Conservation (phyloP, 2,329 filamentous ascomycete species). For the Alternaria brassicae region DNA sequence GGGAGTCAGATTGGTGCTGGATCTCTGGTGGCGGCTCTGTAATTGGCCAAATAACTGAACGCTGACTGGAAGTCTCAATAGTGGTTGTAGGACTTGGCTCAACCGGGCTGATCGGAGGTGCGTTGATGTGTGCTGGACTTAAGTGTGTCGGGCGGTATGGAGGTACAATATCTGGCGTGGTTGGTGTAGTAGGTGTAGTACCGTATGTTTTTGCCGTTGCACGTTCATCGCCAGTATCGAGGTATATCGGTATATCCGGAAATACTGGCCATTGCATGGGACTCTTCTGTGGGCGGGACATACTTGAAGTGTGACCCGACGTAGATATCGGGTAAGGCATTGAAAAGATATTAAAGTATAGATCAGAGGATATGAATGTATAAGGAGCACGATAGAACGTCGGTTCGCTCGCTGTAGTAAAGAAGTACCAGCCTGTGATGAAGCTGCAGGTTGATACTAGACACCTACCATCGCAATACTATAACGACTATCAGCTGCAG, state of each 20-base stretch:
- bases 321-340: constrained; percentile 29
- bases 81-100: constrained; percentile 26
- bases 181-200: constrained; percentile 31
- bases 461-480: constrained; percentile 20
- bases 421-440: constrained; percentile 11
- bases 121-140: neutral
- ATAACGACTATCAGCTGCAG: constrained; percentile 24
- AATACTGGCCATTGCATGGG: constrained; percentile 28
- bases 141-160: constrained; percentile 7
- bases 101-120: neutral
- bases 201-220: constrained; percentile 24
- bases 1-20: neutral
- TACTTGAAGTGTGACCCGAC: constrained; percentile 3
- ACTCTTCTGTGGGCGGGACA: constrained; percentile 13
- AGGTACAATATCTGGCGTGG: constrained; percentile 22
- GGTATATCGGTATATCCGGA: constrained; percentile 37
- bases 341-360: constrained; percentile 12
- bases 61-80: constrained; percentile 27
- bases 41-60: constrained; percentile 29
- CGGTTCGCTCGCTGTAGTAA: neutral
- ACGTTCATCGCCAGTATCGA: constrained; percentile 28
- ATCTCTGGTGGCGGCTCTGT: constrained; percentile 30
- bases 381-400: neutral
- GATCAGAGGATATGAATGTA: constrained; percentile 1
- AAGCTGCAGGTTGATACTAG: constrained; percentile 17